Evolutionary conservation across 148 eudicot species (phyloP).

Genomic region (Chenopodium berlandieri): DNA sequence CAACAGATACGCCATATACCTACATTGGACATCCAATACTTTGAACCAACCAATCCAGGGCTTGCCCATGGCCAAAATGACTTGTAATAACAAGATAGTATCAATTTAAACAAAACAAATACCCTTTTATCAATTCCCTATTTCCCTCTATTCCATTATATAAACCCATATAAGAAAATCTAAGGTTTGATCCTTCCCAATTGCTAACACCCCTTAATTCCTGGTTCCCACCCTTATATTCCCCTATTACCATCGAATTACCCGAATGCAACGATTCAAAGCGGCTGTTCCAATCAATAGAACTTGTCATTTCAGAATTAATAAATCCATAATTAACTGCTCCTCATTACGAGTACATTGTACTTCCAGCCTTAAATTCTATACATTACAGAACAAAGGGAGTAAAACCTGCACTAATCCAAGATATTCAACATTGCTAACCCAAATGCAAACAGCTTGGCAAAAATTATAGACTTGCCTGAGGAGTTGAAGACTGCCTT

Average conservation of each 20-base stretch:
- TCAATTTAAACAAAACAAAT: background rate
- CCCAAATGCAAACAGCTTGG: background rate
- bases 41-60: background rate
- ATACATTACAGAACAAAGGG: background rate
- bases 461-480: constrained; percentile 34
- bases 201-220: background rate
- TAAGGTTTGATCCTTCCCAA: background rate
- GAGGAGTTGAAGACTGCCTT: constrained; percentile 39
- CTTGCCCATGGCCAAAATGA: background rate
- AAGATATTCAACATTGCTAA: background rate
- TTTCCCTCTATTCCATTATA: too few species aligned
- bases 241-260: background rate
- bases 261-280: background rate
- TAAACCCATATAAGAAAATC: too few species aligned
- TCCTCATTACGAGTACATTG: background rate
- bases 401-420: background rate
- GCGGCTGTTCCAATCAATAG: background rate
- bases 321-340: background rate
- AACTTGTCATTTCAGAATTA: background rate
- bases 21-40: too few species aligned
- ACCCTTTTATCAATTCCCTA: too few species aligned
- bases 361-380: background rate
- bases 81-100: background rate
- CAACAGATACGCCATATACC: background rate
- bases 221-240: too few species aligned